These are phyloP conservation scores for Mucor lusitanicus DNA, from an alignment of 371 early-diverging fungal genomes.

Conservation along the genomic window DNA sequence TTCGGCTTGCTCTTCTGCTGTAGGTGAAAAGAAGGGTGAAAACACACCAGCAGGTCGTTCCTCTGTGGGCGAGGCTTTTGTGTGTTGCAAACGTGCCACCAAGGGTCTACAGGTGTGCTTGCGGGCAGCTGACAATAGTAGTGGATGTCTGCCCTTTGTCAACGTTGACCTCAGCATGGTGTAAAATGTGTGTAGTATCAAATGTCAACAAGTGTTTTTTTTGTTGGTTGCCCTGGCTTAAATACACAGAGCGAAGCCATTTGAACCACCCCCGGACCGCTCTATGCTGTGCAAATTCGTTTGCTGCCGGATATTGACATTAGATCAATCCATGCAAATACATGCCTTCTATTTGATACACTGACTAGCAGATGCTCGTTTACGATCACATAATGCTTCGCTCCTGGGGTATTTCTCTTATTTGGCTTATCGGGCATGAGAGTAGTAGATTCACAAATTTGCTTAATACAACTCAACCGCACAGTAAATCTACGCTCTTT, in stretches of 20 bases:
- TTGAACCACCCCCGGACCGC: neutral
- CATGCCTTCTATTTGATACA: no score
- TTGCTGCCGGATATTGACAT: no score
- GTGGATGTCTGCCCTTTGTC: neutral
- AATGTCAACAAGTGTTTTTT: neutral
- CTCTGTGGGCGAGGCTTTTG: neutral
- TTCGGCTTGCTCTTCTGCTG: constrained; percentile 33
- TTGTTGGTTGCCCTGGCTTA: neutral
- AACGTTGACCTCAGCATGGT: constrained; percentile 1
- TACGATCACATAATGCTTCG: no score
- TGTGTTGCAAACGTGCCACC: constrained; percentile 16
- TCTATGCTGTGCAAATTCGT: neutral
- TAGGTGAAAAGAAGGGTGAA: constrained; percentile 37
- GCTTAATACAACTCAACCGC: no score
- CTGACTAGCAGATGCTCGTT: no score
- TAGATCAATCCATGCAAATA: no score
- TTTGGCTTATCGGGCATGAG: no score
- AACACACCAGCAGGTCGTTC: constrained; percentile 24
- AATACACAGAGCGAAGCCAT: neutral
- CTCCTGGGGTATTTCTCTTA: no score
- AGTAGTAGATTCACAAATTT: no score
- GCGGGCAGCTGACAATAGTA: neutral
- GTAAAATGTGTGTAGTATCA: neutral
- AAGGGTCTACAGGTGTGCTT: neutral
- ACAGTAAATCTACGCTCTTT: no score